These are phyloP conservation scores for Fomitopsis schrenkii DNA, from an alignment of 1,284 basidiomycete species.

Conservation along the genomic window DNA sequence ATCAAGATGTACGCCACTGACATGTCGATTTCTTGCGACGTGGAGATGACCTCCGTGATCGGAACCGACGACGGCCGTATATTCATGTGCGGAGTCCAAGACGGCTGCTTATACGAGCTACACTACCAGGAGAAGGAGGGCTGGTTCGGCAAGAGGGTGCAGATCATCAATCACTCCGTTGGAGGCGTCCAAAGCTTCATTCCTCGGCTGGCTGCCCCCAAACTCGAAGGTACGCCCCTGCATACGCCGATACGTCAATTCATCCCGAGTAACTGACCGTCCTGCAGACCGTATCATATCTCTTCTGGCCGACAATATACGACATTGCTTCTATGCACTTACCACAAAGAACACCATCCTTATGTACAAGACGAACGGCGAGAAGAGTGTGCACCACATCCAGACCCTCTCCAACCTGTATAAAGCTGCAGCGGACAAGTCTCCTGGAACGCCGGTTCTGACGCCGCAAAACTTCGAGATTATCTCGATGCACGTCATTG, in stretches of 20 bases:
- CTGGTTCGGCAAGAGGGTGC: conserved; percentile 87
- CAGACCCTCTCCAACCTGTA: conserved; percentile 68
- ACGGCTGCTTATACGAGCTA: conserved; percentile 90
- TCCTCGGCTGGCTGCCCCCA: conserved; percentile 58
- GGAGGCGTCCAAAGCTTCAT: conserved; percentile 72
- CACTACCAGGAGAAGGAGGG: conserved; percentile 90
- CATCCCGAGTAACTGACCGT: not conserved
- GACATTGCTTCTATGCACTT: conserved; percentile 74
- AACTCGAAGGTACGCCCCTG: conserved; percentile 52
- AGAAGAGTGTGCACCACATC: conserved; percentile 61
- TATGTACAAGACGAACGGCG: conserved; percentile 57
- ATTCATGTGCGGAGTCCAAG: conserved; percentile 85
- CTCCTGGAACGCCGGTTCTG: conserved; percentile 66
- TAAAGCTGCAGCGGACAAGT: conserved; percentile 71
- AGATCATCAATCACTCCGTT: conserved; percentile 79
- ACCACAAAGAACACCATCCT: conserved; percentile 68
- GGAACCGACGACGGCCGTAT: conserved; percentile 84
- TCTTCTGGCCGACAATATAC: conserved; percentile 61
- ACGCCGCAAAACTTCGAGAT: conserved; percentile 67
- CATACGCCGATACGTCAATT: not conserved
- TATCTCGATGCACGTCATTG: conserved; percentile 59
- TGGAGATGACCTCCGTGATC: conserved; percentile 81
- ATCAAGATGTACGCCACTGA: conserved; percentile 92
- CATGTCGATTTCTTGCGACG: conserved; percentile 72
- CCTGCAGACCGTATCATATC: conserved; percentile 63